Percentiles rank a stretch among this genome's conserved stretches.
phyloP scores from a whole-genome alignment of 2,329 filamentous ascomycete genomes.

The Penicillium oxalicum region DNA sequence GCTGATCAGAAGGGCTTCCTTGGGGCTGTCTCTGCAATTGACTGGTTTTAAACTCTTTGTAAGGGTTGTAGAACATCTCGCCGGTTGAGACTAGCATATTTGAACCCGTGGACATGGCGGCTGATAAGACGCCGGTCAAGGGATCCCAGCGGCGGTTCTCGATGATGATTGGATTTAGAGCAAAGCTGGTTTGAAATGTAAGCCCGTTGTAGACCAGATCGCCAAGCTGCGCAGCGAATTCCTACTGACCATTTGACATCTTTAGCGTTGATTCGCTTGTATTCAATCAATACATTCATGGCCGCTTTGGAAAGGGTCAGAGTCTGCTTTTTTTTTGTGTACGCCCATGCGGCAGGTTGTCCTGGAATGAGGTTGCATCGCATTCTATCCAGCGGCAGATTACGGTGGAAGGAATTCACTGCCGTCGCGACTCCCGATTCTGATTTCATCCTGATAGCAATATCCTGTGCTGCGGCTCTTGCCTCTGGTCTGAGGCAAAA shows the following conservation, averaged over 20 bases:
- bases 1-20: not conserved
- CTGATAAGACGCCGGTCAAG: constrained; percentile 24
- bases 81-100: constrained; percentile 22
- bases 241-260: constrained; percentile 18
- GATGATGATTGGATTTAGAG: constrained; percentile 27
- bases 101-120: constrained; percentile 20
- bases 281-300: constrained; percentile 20
- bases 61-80: constrained; percentile 26
- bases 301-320: constrained; percentile 22
- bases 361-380: constrained; percentile 21
- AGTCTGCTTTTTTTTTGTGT: constrained; percentile 7
- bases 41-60: constrained; percentile 20
- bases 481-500: constrained; percentile 39
- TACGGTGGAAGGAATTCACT: constrained; percentile 42
- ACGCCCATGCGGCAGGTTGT: constrained; percentile 23
- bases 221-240: not conserved
- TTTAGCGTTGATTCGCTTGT: constrained; percentile 16
- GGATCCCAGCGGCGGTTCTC: constrained; percentile 34
- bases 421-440: constrained; percentile 41
- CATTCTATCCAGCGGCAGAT: constrained; percentile 23
- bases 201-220: not conserved
- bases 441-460: constrained; percentile 35
- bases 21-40: not conserved
- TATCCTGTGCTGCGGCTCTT: constrained; percentile 30
- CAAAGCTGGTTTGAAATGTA: constrained; percentile 15